A percentile compares a stretch with the other conserved stretches of the same genome.
Conservation (phyloP, 2,329 filamentous ascomycete species). For the Penicillium sp. region DNA sequence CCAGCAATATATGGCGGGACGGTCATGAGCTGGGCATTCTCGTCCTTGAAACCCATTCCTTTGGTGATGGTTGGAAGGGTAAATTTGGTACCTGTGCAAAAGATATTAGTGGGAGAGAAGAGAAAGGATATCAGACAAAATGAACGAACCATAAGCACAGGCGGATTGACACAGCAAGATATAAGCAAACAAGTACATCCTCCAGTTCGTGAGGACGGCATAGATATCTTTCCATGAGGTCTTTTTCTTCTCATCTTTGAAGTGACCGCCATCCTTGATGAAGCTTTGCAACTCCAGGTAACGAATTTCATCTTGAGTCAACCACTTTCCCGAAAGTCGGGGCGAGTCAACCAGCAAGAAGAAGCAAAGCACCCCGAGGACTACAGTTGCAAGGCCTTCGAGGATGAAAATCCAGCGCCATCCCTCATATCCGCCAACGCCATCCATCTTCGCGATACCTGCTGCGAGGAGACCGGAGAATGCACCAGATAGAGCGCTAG, state of each 20-base stretch:
- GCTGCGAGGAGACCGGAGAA: constrained; percentile 48
- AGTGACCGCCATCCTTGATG: constrained; percentile 24
- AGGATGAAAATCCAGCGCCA: constrained; percentile 48
- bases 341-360: constrained; percentile 43
- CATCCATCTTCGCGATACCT: constrained; percentile 46
- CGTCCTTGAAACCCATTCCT: constrained; percentile 32
- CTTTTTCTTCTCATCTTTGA: constrained; percentile 20
- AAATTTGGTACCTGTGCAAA: constrained; percentile 31
- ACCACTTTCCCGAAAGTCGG: constrained; percentile 31
- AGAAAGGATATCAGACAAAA: constrained; percentile 2
- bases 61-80: constrained; percentile 37
- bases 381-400: constrained; percentile 42
- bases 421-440: constrained; percentile 40
- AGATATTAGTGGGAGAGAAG: constrained; percentile 24
- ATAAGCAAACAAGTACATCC: constrained; percentile 31
- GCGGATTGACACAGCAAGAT: constrained; percentile 25
- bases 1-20: constrained; percentile 25
- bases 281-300: constrained; percentile 36
- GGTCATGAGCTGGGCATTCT: constrained; percentile 31
- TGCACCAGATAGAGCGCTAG: constrained; percentile 40
- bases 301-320: constrained; percentile 35
- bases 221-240: constrained; percentile 33
- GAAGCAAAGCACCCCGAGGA: constrained; percentile 38
- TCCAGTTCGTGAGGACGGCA: constrained; percentile 35
- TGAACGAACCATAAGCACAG: constrained; percentile 24